Evolutionary conservation across 2,329 filamentous ascomycete species (phyloP), one percentile per base, ranked within the genome.

Genomic region (Sarocladium oryzae): DNA sequence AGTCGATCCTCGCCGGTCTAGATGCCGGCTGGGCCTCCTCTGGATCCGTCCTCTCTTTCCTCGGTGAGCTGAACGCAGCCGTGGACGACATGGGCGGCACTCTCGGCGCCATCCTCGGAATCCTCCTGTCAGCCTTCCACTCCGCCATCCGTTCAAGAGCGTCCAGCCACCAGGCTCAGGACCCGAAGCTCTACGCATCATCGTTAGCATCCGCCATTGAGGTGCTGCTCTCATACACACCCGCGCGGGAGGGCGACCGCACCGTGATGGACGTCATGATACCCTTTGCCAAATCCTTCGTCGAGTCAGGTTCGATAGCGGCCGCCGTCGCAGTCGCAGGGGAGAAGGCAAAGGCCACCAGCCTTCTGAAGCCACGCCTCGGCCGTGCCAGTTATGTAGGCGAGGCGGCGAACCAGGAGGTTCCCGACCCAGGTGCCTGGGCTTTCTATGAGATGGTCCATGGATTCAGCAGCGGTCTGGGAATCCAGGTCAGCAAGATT

Each of bases 201-300:
- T 54, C 57, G 4, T 55, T 62, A 2, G 56, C 56, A 2, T 49
- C 53, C 3, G 61, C 61, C 2, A 52, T 57, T 2, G 56, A 56
- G 26, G 53, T 57, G 4, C 55, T 64, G 21, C 57, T 63, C 53
- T 53, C 52, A 2, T 57, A 63, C 52, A 63, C 60, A 8, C 51
- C 58, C 2, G 62, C 61, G 3, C 50, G 60, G 7, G 60, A 63
- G 45, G 61, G 59, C 3, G 61, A 64, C 51, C 56, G 86, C 16
- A 89, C 86, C 1, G 66, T 90, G 32, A 78, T 89, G 53, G 86
- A 90, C 66, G 85, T 85, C 2, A 68, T 90, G 38, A 72, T 80
- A 49, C 86, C 86, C 2, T 90, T 89, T 61, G 76, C 85, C 30
- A 72, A 79, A 28, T 77, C 74, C 1, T 69, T 89, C 13, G 68